Conservation (phyloP, 306 rosid species). For the Casuarina glauca region DNA sequence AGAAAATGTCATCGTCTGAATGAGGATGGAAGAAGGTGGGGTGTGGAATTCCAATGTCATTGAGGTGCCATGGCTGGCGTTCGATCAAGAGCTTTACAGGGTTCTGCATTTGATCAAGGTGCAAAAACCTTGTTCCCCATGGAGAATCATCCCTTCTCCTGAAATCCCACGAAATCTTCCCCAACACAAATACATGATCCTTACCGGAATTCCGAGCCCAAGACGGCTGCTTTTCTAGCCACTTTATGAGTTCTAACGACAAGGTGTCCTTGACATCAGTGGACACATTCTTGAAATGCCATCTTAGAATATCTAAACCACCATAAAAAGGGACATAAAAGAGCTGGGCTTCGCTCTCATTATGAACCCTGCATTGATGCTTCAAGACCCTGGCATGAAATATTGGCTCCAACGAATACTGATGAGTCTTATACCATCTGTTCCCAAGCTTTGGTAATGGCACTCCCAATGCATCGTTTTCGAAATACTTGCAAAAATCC, state of each 20-base stretch:
- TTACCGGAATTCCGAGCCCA: conserved; percentile 60
- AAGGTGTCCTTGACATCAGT: conserved; percentile 61
- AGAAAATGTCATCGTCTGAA: conserved; percentile 53
- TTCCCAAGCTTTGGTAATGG: conserved; percentile 56
- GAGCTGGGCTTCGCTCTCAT: conserved; percentile 53
- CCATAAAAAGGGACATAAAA: conserved; percentile 76
- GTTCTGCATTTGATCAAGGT: conserved; percentile 63
- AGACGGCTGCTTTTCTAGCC: conserved; percentile 52
- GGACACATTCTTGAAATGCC: conserved; percentile 78
- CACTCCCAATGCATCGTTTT: conserved; percentile 57
- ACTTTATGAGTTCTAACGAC: conserved; percentile 50
- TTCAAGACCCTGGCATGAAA: conserved; percentile 60
- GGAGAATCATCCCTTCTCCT: conserved; percentile 43
- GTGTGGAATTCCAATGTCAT: conserved; percentile 77
- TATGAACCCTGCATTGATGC: conserved; percentile 66
- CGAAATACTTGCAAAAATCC: conserved; percentile 54
- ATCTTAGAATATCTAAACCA: conserved; percentile 64
- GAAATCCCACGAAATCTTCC: conserved; percentile 85
- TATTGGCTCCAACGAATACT: conserved; percentile 66
- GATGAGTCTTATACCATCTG: conserved; percentile 73
- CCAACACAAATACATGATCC: conserved; percentile 75
- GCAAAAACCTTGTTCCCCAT: conserved; percentile 69
- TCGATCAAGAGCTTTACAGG: conserved; percentile 71
- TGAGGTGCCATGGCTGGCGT: conserved; percentile 74
- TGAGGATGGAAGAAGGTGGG: conserved; percentile 76